Base-by-base conservation (phyloP, 768 basidiomycete genomes). In the Rubroboletus pulcherrimus region DNA sequence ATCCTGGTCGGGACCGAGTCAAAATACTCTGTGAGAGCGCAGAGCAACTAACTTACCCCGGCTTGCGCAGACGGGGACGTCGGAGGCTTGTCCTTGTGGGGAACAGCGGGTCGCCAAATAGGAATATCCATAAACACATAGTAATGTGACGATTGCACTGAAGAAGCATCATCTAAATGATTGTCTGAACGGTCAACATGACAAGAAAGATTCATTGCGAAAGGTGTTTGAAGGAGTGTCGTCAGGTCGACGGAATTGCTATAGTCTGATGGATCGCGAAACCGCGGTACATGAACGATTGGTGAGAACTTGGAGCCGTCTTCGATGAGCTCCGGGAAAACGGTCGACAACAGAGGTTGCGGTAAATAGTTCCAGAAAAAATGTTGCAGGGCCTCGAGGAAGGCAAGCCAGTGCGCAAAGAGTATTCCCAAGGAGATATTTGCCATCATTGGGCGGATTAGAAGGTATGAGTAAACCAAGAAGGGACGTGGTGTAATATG, bases 351-450 rank as follows among this genome's bases (percentile, higher is more conserved):
- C 10, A 54, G 34, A 10, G 51, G 50, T 45, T 24, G 60, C 2
- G 60, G 60, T 9, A 53, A 21, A 39, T 51, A 34, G 43, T 45
- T 40, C 53, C 34, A 49, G 24, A 65, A 39, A 33, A 60, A 37
- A 5, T 24, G 53, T 45, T 54, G 64, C 7, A 65, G 6, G 39
- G n/a, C 35, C 39, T 43, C 41, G n/a, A 65, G 40, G 29, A 66
- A 45, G 30, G 58, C 15, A 33, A 63, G 26, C 48, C 57, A 65
- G 37, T 64, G 57, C 9, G 30, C 57, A 26, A 63, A 21, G 15
- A 64, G 57, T 30, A 51, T 4, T 37, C 30, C 43, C 41, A 53
- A n/a, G 7, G 47, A 45, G 19, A 66, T 29, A 5, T 21, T 38
- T 35, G 41, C 44, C 55, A 59, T 53, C 12, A 35, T 8, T 34